Conservation (phyloP, 2,329 filamentous ascomycete species). For the Neofusicoccum kwambonambiense region DNA sequence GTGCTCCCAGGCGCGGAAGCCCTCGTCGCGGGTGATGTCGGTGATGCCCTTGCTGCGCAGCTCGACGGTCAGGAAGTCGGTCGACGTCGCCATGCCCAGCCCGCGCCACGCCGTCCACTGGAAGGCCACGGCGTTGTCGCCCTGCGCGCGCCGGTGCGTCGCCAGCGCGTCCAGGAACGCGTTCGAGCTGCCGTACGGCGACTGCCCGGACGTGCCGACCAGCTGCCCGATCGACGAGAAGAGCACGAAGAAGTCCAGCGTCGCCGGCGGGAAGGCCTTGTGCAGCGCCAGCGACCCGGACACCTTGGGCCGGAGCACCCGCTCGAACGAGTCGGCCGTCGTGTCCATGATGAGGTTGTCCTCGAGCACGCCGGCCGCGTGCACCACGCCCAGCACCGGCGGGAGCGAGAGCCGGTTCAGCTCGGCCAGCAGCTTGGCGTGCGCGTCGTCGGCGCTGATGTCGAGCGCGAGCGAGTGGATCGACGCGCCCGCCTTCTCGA, state of each 20-base stretch:
- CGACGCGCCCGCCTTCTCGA: slow-evolving; percentile 30
- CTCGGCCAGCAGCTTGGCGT: slow-evolving; percentile 21
- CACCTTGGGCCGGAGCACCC: slow-evolving; percentile 37
- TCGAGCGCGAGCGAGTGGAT: slow-evolving; percentile 37
- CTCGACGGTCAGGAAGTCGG: slow-evolving; percentile 43
- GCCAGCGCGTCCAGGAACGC: slow-evolving; percentile 23
- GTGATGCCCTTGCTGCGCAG: slow-evolving; percentile 44
- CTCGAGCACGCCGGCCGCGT: slow-evolving; percentile 42
- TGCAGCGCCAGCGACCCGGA: slow-evolving; percentile 28
- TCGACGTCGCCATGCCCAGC: slow-evolving; percentile 39
- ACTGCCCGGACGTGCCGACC: slow-evolving; percentile 8
- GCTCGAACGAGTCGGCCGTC: slow-evolving; percentile 29
- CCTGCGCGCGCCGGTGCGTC: slow-evolving; percentile 26
- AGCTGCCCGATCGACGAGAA: slow-evolving; percentile 17
- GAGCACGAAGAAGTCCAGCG: slow-evolving; percentile 26
- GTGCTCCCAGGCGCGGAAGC: slow-evolving; percentile 44
- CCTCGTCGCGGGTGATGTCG: slow-evolving; percentile 42
- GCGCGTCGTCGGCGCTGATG: slow-evolving; percentile 29
- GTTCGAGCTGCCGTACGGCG: slow-evolving; percentile 24
- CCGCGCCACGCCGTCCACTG: slow-evolving; percentile 47
- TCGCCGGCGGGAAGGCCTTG: slow-evolving; percentile 30
- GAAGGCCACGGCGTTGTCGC: slow-evolving; percentile 44
- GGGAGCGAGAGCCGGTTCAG: slow-evolving; percentile 39
- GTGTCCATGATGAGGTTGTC: slow-evolving; percentile 37
- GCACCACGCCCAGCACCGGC: slow-evolving; percentile 42